Evolutionary conservation across 2,329 filamentous ascomycete species (phyloP).

Genomic region (Fusarium decemcellulare): DNA sequence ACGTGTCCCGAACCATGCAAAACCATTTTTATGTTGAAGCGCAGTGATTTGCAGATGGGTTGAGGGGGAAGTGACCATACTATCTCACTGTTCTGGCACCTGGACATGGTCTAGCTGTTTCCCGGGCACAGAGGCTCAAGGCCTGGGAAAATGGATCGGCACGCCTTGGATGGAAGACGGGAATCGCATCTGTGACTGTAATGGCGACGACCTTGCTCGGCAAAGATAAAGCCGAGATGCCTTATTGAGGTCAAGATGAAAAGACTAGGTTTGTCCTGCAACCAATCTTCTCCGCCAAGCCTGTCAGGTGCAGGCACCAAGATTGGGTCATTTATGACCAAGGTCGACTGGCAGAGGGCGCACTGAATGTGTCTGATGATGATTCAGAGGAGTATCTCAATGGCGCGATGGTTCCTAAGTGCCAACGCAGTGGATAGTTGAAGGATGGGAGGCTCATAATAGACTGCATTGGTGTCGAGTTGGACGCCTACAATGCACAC

Average conservation of each 20-base stretch:
- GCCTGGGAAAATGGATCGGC: background rate
- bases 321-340: background rate
- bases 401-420: too few species aligned
- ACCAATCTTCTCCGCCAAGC: background rate
- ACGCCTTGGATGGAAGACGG: background rate
- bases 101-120: background rate
- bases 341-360: background rate
- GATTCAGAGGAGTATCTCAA: too few species aligned
- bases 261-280: background rate
- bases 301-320: background rate
- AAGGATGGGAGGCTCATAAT: too few species aligned
- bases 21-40: background rate
- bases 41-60: background rate
- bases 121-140: background rate
- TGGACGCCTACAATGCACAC: too few species aligned
- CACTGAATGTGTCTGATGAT: too few species aligned
- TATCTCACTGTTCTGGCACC: background rate
- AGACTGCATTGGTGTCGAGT: too few species aligned
- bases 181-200: background rate
- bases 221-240: background rate
- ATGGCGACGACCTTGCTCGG: too few species aligned
- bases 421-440: too few species aligned
- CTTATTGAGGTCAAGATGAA: too few species aligned
- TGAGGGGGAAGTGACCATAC: background rate
- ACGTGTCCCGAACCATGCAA: background rate